Percentiles rank a stretch among this genome's conserved stretches.
These are phyloP conservation scores for Gaeumannomyces tritici DNA, from an alignment of 2,329 filamentous ascomycete species.

Conservation along the genomic window DNA sequence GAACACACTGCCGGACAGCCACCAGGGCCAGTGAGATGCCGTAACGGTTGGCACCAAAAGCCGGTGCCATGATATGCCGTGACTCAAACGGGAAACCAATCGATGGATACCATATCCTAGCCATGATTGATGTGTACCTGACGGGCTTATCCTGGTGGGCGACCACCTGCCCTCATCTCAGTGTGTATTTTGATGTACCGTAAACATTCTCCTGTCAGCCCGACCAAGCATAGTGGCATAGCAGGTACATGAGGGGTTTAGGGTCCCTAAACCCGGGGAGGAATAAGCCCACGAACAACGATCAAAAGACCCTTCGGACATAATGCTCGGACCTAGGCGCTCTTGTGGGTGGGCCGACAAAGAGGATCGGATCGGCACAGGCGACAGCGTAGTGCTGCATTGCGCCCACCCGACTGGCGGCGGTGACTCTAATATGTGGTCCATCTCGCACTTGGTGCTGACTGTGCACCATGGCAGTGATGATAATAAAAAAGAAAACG, in stretches of 20 bases:
- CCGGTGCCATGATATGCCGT: not conserved
- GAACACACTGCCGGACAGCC: no score
- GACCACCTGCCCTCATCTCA: no score
- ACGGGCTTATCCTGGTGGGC: not conserved
- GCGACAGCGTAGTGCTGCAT: not conserved
- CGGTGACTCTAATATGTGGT: not conserved
- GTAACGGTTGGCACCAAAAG: not conserved
- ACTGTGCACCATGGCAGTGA: not conserved
- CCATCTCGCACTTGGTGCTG: not conserved
- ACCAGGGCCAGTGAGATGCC: no score
- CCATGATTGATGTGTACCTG: not conserved
- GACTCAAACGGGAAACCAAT: not conserved
- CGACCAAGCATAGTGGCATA: no score
- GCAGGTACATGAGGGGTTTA: no score
- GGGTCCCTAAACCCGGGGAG: not conserved
- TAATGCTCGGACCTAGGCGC: not conserved
- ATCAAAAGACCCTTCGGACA: not conserved
- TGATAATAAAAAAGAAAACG: not conserved
- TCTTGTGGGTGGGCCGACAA: not conserved
- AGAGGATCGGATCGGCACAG: not conserved
- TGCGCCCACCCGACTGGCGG: not conserved
- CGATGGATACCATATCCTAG: no score
- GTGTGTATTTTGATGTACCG: no score
- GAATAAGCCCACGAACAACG: not conserved
- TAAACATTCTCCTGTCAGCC: no score